Percentiles rank a stretch among this genome's conserved stretches.
These are phyloP conservation scores for Mycena indigotica DNA, from an alignment of 768 basidiomycete species.

Conservation along the genomic window DNA sequence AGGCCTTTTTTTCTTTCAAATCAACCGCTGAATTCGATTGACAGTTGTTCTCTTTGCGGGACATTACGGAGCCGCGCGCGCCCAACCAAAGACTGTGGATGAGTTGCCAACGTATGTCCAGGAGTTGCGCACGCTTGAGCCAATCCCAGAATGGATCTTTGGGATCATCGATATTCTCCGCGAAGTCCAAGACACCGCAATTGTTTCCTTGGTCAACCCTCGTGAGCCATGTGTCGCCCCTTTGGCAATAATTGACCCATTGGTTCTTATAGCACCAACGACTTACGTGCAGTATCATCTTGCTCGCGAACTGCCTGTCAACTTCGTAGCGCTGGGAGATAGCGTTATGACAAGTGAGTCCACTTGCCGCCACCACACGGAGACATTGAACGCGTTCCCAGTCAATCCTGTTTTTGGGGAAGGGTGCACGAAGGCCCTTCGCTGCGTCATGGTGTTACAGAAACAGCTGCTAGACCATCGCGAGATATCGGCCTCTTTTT, in stretches of 20 bases:
- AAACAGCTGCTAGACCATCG: background rate
- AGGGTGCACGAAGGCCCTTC: background rate
- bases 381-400: background rate
- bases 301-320: conserved; percentile 27
- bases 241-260: background rate
- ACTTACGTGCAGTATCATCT: conserved; percentile 30
- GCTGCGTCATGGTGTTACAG: conserved; percentile 1
- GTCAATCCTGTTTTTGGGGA: conserved; percentile 1
- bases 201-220: background rate
- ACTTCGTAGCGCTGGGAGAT: conserved; percentile 37
- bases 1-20: too few relatives aligned
- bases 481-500: background rate
- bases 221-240: background rate
- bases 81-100: conserved; percentile 16
- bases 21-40: background rate
- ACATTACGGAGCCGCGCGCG: conserved; percentile 7
- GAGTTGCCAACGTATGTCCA: conserved; percentile 16
- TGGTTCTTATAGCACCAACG: conserved; percentile 16
- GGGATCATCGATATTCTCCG: conserved; percentile 29
- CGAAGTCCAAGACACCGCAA: conserved; percentile 23
- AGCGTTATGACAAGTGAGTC: conserved; percentile 25
- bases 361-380: background rate
- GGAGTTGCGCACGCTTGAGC: conserved; percentile 14
- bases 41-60: conserved; percentile 5
- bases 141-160: conserved; percentile 31